Percentiles rank a stretch among this genome's conserved stretches.
These are phyloP conservation scores for Anisodus acutangulus DNA, from an alignment of 257 asterid genomes.

Conservation along the genomic window DNA sequence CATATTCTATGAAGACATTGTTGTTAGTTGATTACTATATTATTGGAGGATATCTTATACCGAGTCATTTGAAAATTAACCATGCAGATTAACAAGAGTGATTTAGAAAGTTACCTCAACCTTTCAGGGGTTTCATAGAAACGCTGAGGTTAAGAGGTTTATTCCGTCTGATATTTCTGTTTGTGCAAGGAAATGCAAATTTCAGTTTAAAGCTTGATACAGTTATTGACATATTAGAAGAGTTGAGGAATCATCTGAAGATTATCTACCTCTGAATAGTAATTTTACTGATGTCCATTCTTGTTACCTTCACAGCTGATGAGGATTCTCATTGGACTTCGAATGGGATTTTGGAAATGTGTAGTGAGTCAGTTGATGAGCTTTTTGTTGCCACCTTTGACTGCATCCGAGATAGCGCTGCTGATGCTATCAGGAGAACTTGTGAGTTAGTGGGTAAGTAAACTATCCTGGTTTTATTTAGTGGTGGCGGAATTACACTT, in stretches of 20 bases:
- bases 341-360: conserved; percentile 49
- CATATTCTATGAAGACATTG: background rate
- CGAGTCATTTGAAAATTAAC: background rate
- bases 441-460: conserved; percentile 76
- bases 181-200: conserved; percentile 1
- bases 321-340: conserved; percentile 44
- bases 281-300: conserved; percentile 27
- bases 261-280: conserved; percentile 2
- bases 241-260: conserved; percentile 4
- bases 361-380: conserved; percentile 80
- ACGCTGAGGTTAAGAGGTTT: background rate
- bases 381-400: conserved; percentile 93
- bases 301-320: conserved; percentile 54
- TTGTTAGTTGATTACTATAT: background rate
- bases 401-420: conserved; percentile 79
- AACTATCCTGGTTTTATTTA: conserved; percentile 27
- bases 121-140: conserved; percentile 9
- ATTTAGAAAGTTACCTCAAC: conserved; percentile 11
- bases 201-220: conserved; percentile 19
- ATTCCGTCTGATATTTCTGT: background rate
- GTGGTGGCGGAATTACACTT: background rate
- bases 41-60: conserved; percentile 17
- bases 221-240: background rate
- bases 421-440: conserved; percentile 64
- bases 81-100: background rate